Percentiles rank a stretch among this genome's conserved stretches.
Evolutionary conservation across 805 yeast species (phyloP).

Genomic region (Jamesozyma hellenica): DNA sequence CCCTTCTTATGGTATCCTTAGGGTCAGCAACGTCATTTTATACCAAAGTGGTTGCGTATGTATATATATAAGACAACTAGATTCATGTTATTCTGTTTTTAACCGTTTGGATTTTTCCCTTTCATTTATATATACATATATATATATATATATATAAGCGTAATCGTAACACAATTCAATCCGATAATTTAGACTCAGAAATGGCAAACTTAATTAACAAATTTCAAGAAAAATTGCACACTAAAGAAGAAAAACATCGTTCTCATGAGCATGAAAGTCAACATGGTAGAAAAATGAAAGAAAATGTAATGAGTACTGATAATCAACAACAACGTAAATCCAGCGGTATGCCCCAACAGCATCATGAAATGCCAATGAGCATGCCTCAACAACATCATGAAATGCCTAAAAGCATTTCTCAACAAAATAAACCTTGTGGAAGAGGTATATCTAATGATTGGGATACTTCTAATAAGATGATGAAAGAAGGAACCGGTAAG

Average conservation of each 20-base stretch:
- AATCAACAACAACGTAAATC: background rate
- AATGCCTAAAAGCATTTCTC: background rate
- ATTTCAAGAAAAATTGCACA: slow-evolving; percentile 22
- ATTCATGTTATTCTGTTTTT: too few species aligned
- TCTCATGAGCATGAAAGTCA: background rate
- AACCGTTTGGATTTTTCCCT: too few species aligned
- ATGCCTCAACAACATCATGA: background rate
- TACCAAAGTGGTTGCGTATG: too few species aligned
- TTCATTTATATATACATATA: too few species aligned
- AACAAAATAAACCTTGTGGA: slow-evolving; percentile 4
- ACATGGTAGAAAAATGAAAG: background rate
- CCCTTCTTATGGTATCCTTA: too few species aligned
- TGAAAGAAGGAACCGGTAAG: too few species aligned
- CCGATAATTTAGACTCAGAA: background rate
- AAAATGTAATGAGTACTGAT: background rate
- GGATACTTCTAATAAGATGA: slow-evolving; percentile 5
- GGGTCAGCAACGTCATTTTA: too few species aligned
- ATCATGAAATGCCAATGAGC: background rate
- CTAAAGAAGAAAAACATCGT: slow-evolving; percentile 11
- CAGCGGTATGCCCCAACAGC: background rate
- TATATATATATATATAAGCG: too few species aligned
- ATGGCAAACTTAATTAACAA: slow-evolving; percentile 27
- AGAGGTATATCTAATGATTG: slow-evolving; percentile 14
- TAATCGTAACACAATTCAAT: too few species aligned
- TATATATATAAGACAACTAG: too few species aligned